Evolutionary conservation across 2,329 filamentous ascomycete genomes (phyloP).

Genomic region (Aspergillus sp.): DNA sequence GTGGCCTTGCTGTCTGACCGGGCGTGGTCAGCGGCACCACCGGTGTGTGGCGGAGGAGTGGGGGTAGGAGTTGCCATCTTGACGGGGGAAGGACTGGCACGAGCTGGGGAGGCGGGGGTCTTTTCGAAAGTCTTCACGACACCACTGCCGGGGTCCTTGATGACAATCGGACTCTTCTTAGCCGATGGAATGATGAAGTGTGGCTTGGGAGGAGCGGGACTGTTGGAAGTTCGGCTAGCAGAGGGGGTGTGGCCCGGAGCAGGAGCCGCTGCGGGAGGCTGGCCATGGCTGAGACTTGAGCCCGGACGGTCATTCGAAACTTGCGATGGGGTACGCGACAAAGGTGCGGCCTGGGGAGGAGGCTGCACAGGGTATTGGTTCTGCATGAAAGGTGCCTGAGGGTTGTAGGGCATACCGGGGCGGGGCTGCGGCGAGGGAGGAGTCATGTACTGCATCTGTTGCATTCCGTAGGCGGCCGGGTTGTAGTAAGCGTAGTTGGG

Average conservation of each 20-base stretch:
- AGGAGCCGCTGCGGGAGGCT: slow-evolving; percentile 46
- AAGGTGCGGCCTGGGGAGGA: slow-evolving; percentile 57
- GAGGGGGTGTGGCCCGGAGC: slow-evolving; percentile 44
- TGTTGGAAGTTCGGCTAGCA: slow-evolving; percentile 50
- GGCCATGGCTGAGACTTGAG: slow-evolving; percentile 58
- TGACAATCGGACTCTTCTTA: slow-evolving; percentile 72
- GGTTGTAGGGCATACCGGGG: slow-evolving; percentile 47
- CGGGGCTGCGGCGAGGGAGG: slow-evolving; percentile 44
- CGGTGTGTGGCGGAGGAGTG: slow-evolving; percentile 73
- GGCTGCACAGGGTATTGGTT: slow-evolving; percentile 46
- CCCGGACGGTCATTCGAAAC: slow-evolving; percentile 63
- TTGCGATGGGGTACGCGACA: slow-evolving; percentile 82
- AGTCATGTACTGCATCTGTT: slow-evolving; percentile 37
- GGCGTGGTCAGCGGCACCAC: slow-evolving; percentile 61
- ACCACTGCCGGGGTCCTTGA: slow-evolving; percentile 79
- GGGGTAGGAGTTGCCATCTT: slow-evolving; percentile 65
- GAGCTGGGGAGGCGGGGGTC: slow-evolving; percentile 58
- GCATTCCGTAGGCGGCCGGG: slow-evolving; percentile 33
- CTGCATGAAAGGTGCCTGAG: slow-evolving; percentile 46
- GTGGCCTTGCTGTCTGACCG: slow-evolving; percentile 65
- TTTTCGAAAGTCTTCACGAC: slow-evolving; percentile 67
- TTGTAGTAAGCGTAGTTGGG: slow-evolving; percentile 42
- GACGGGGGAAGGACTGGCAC: slow-evolving; percentile 54
- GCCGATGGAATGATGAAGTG: slow-evolving; percentile 59
- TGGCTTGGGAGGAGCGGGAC: slow-evolving; percentile 57